Percentiles rank a stretch among this genome's conserved stretches.
phyloP scores from a whole-genome alignment of 768 basidiomycete genomes.

The Clavulina sp. region DNA sequence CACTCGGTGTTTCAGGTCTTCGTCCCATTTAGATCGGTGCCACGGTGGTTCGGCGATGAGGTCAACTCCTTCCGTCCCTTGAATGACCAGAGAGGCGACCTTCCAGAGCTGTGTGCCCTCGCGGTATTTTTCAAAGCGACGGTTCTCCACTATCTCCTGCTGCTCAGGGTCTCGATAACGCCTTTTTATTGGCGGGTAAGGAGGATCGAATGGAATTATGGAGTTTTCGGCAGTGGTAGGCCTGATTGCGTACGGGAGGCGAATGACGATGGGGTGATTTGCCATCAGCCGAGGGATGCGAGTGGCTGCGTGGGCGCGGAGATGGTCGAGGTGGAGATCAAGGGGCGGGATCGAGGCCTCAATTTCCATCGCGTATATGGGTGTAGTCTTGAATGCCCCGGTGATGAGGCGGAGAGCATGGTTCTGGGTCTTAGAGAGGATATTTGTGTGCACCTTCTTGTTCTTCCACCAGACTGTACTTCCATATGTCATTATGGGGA shows the following conservation, averaged over 20 bases:
- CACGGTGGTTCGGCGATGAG: background rate
- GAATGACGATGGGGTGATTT: slow-evolving; percentile 2
- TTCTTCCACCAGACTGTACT: slow-evolving; percentile 20
- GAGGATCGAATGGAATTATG: no score
- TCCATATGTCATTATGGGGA: slow-evolving; percentile 22
- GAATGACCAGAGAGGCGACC: background rate
- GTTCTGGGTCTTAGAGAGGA: slow-evolving; percentile 18
- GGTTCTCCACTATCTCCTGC: no score
- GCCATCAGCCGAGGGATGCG: slow-evolving; percentile 6
- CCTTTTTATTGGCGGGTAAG: no score
- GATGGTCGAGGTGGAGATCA: slow-evolving; percentile 3
- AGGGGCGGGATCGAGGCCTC: slow-evolving; percentile 22
- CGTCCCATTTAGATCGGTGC: background rate
- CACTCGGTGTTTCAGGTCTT: background rate
- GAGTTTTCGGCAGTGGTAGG: background rate
- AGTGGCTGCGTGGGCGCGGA: slow-evolving; percentile 1
- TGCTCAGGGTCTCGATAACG: no score
- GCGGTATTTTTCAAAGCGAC: no score
- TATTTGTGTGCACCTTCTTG: slow-evolving; percentile 4
- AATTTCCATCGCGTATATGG: slow-evolving; percentile 18
- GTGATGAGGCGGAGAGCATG: slow-evolving; percentile 19
- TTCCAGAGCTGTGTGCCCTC: background rate
- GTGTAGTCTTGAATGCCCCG: slow-evolving; percentile 21
- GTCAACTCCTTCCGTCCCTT: background rate
- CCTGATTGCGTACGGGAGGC: background rate